Percentiles rank a stretch among this genome's conserved stretches.
These are phyloP conservation scores for Heterobasidion parviporum DNA, from an alignment of 1,284 basidiomycete species.

Conservation along the genomic window DNA sequence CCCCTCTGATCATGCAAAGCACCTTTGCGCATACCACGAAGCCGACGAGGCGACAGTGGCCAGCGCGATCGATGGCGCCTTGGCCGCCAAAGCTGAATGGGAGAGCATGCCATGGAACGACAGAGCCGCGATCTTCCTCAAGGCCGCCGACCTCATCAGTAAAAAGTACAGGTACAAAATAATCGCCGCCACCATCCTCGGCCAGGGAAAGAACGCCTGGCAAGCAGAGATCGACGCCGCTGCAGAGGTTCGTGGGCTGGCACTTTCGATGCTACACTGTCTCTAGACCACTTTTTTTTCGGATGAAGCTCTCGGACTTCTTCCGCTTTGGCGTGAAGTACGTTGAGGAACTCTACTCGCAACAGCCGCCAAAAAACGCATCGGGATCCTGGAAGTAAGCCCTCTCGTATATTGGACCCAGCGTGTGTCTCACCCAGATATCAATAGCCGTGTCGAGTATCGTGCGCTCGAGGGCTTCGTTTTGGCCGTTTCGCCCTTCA, in stretches of 20 bases:
- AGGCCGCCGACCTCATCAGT: slow-evolving; percentile 90
- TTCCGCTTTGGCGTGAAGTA: slow-evolving; percentile 96
- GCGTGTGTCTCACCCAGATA: slow-evolving; percentile 1
- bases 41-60: slow-evolving; percentile 73
- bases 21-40: slow-evolving; percentile 86
- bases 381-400: slow-evolving; percentile 91
- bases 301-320: slow-evolving; percentile 78
- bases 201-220: slow-evolving; percentile 99
- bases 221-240: slow-evolving; percentile 99
- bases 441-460: slow-evolving; percentile 82
- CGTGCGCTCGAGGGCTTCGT: slow-evolving; percentile 97
- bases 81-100: slow-evolving; percentile 85
- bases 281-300: neutral
- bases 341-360: slow-evolving; percentile 89
- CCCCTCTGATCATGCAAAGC: slow-evolving; percentile 76
- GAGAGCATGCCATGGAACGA: slow-evolving; percentile 95
- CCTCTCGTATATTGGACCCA: neutral
- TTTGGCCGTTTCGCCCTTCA: slow-evolving; percentile 96
- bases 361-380: slow-evolving; percentile 86
- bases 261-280: neutral
- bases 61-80: slow-evolving; percentile 82
- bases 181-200: slow-evolving; percentile 95
- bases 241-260: slow-evolving; percentile 65
- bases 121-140: slow-evolving; percentile 95
- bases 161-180: slow-evolving; percentile 94